Evolutionary conservation across 1,284 basidiomycete species (phyloP).

Genomic region (Austropuccinia psidii): DNA sequence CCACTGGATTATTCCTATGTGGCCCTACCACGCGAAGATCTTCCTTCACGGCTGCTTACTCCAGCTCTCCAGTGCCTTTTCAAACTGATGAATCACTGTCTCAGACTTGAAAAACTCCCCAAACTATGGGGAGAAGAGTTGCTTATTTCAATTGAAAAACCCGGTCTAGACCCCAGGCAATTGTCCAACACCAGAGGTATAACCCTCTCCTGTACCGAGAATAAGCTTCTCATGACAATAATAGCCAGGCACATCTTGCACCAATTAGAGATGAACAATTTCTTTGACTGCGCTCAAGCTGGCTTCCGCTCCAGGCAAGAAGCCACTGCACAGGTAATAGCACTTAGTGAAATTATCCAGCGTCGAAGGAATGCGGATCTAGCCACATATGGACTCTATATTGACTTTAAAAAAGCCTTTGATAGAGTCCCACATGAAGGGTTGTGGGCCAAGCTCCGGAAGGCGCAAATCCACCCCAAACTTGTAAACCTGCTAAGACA

Average conservation of each 20-base stretch:
- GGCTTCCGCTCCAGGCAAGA: not conserved
- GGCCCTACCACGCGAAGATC: not conserved
- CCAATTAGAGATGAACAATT: not conserved
- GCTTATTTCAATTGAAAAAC: not conserved
- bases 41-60: not conserved
- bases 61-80: not conserved
- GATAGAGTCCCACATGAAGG: slow-evolving; percentile 15
- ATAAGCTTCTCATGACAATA: slow-evolving; percentile 4
- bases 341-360: not conserved
- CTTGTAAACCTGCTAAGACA: not conserved
- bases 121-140: not conserved
- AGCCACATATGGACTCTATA: not conserved
- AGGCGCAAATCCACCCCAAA: not conserved
- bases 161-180: not conserved
- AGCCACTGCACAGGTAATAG: not conserved
- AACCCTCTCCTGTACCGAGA: not conserved
- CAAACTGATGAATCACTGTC: not conserved
- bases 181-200: slow-evolving; percentile 5
- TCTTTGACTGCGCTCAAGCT: slow-evolving; percentile 8
- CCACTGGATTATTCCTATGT: not conserved
- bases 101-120: not conserved
- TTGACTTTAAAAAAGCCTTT: slow-evolving; percentile 29
- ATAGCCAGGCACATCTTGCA: not conserved
- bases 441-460: not conserved
- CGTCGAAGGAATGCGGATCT: not conserved